phyloP scores from a whole-genome alignment of 176 grass and related monocot species.

The Avena eriantha region DNA sequence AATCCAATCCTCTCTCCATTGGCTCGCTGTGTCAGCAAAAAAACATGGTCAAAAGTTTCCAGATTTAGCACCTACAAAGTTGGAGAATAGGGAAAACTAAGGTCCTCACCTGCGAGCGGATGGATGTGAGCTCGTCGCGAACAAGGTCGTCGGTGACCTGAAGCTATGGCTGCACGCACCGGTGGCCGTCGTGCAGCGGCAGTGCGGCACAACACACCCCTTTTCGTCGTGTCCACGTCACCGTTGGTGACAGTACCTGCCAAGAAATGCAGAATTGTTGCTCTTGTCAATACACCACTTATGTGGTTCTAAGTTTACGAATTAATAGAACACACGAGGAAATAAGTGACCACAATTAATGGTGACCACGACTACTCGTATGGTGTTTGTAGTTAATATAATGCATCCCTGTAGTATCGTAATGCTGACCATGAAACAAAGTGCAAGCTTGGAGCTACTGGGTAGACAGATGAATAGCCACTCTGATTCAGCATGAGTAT shows the following conservation, averaged over 20 bases:
- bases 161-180: too few species aligned
- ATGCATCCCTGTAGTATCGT: background rate
- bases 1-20: too few species aligned
- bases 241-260: slow-evolving; percentile 51
- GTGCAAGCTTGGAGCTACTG: background rate
- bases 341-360: background rate
- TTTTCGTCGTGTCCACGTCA: slow-evolving; percentile 9
- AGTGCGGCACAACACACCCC: too few species aligned
- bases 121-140: too few species aligned
- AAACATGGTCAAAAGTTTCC: too few species aligned
- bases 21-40: too few species aligned
- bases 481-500: background rate
- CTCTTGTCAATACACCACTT: slow-evolving; percentile 12
- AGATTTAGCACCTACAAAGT: too few species aligned
- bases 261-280: slow-evolving; percentile 16
- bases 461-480: background rate
- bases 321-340: background rate
- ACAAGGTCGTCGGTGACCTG: too few species aligned
- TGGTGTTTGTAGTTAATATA: background rate
- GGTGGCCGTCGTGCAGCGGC: too few species aligned
- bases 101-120: too few species aligned
- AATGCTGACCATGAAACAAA: background rate
- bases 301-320: background rate
- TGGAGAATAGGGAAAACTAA: too few species aligned
- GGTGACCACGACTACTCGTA: background rate